Base-by-base conservation (phyloP, 345 rosid genomes). In the Noccaea caerulescens region DNA sequence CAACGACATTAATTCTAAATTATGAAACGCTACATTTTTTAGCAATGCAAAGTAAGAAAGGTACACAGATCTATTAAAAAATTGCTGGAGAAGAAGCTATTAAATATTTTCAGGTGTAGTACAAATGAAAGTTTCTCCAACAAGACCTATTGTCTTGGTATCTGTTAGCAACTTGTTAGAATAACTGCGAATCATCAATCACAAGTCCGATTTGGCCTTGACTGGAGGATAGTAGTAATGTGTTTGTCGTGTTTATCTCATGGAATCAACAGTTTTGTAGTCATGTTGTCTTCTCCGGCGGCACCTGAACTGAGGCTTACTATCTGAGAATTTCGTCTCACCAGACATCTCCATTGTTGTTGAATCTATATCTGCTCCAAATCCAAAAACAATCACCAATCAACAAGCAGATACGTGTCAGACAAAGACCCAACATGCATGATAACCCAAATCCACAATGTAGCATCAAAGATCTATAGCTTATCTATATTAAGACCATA, bases 231-330 rank as follows among this genome's bases (percentile, higher is more conserved):
- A 27, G 30, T 20, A 8, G 2, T 33, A 33, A 34, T 58, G 34
- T 6, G 6, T 0, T 44, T 5, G 42, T 54, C 38, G 30, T 3
- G 61, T 25, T 13, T 54, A 92, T 76, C 77, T 83, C 71, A 81
- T 65, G 23, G 90, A 63, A 58, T 82, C 84, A n/a, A 82, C 77
- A 88, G 86, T 84, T 79, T 89, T 85, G 62, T 69, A 86, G 58
- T 94, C 97, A 47, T 91, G 86, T 32, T 70, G 79, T 79, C 92
- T 89, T 91, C 91, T 91, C 27, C 92, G 85, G 2, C 96, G 90
- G 65, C 89, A 84, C 78, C 97, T 82, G 77, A 88, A 78, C 49
- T 88, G 97, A n/a, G 77, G 64, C 74, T 89, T 94, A 71, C 82
- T 86, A 68, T 91, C 93, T 4, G 84, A 72, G 81, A 91, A 89